Evolutionary conservation across 2,329 filamentous ascomycete species (phyloP), one percentile per base, ranked within the genome.

Genomic region (Madurella fahalii): DNA sequence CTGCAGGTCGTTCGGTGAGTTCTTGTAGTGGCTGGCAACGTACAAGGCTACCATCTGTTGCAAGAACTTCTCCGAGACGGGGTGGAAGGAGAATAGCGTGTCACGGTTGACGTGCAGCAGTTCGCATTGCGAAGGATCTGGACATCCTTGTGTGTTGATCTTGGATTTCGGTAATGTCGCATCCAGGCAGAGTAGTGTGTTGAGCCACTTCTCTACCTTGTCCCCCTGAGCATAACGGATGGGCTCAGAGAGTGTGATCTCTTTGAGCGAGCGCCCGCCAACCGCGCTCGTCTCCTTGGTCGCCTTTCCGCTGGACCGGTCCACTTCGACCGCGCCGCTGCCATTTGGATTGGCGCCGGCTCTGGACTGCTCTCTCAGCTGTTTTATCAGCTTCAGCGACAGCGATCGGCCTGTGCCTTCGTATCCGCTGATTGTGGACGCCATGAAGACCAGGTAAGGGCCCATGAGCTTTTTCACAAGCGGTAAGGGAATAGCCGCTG

Each of bases 21-120:
- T 99, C 73, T 97, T 97, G 78, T 99, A 96, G 71, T 66, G 64
- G 52, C 90, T 95, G 30, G 94, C 91, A 30, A 99, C 95, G 65
- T 97, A 99, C 2, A 99, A 81, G 1, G 92, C 91, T 73, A 99
- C 93, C 90, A 99, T 96, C 65, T 96, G 91, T 69, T 99, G 94
- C 52, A 99, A 75, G 74, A 99, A 97, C 67, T 92, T 94, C 70
- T 99, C 94, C 2, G 94, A 95, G 17, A 97, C 90, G 2, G 92
- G 90, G 66, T 99, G 94, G 77, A 95, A 99, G 12, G 93, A 97
- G 75, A 99, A 99, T 13, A 99, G 82, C 9, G 93, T 97, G 73
- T 99, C 94, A 53, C 94, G 87, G 74, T 97, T 99, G 65, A 99
- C 91, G 64, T 91, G 86, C 54, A 97, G 81, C 52, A 99, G 83